phyloP scores from a whole-genome alignment of 805 yeast genomes.

The Wickerhamiella kazuoi region DNA sequence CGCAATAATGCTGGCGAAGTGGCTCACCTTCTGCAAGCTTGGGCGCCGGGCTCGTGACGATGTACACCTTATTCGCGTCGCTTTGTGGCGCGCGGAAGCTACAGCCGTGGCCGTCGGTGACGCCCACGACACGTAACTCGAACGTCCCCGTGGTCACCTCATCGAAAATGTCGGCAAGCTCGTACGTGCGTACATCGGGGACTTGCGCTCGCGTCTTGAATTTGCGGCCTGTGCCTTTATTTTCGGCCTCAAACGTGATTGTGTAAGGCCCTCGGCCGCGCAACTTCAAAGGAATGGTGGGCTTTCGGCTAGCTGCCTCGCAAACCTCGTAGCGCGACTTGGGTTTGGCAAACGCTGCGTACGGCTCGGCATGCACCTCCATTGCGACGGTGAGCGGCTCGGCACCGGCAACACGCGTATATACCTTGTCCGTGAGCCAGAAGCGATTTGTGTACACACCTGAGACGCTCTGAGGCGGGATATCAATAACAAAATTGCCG shows the following conservation, averaged over 20 bases:
- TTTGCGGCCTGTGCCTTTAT: slow-evolving; percentile 39
- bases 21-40: neutral
- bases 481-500: neutral
- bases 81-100: slow-evolving; percentile 25
- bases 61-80: slow-evolving; percentile 28
- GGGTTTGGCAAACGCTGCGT: slow-evolving; percentile 30
- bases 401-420: slow-evolving; percentile 8
- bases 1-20: slow-evolving; percentile 44
- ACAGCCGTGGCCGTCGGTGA: slow-evolving; percentile 61
- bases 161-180: slow-evolving; percentile 29
- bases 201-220: slow-evolving; percentile 30
- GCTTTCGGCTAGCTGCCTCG: slow-evolving; percentile 22
- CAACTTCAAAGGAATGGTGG: slow-evolving; percentile 34
- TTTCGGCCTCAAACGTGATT: slow-evolving; percentile 38
- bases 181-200: slow-evolving; percentile 24
- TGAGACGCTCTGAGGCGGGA: neutral
- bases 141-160: slow-evolving; percentile 56
- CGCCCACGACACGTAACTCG: slow-evolving; percentile 35
- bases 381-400: slow-evolving; percentile 5
- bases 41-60: slow-evolving; percentile 15
- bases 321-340: slow-evolving; percentile 37
- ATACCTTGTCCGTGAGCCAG: slow-evolving; percentile 13
- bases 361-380: slow-evolving; percentile 21
- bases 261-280: slow-evolving; percentile 46
- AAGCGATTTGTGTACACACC: slow-evolving; percentile 10